phyloP scores from a whole-genome alignment of 106 monocot genomes.

The Xerophyta viscosa region DNA sequence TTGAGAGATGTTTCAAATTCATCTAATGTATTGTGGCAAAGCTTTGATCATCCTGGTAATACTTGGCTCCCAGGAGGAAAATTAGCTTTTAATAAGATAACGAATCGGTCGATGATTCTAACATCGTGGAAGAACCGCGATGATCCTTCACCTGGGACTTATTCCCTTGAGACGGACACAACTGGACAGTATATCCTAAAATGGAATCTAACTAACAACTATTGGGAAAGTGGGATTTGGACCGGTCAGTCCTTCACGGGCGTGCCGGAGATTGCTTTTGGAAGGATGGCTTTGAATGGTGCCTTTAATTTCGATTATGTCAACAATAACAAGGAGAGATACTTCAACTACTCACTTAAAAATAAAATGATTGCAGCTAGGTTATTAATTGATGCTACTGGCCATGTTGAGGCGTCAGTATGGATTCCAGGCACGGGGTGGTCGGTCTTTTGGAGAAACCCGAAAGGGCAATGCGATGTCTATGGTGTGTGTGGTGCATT shows the following conservation, averaged over 20 bases:
- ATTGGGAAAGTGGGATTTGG: constrained; percentile 22
- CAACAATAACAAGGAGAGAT: constrained; percentile 13
- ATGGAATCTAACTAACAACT: constrained; percentile 13
- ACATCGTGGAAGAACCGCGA: constrained; percentile 14
- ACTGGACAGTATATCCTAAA: constrained; percentile 17
- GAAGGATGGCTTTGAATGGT: not conserved
- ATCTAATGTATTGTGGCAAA: too few relatives aligned
- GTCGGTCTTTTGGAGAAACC: constrained; percentile 24
- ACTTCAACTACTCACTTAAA: constrained; percentile 29
- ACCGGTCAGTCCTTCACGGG: constrained; percentile 17
- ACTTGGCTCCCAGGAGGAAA: too few relatives aligned
- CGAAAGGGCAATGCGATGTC: constrained; percentile 29
- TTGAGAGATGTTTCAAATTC: too few relatives aligned
- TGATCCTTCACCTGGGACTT: constrained; percentile 20
- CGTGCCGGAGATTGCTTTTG: constrained; percentile 24
- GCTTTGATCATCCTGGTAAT: too few relatives aligned
- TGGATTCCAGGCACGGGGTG: constrained; percentile 25
- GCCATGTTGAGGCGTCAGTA: constrained; percentile 24
- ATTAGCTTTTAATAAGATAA: constrained; percentile 18
- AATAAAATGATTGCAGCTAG: constrained; percentile 18
- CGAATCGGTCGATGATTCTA: constrained; percentile 1
- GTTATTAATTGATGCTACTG: constrained; percentile 21
- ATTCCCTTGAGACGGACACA: constrained; percentile 14
- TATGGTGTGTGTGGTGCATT: constrained; percentile 37
- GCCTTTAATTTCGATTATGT: constrained; percentile 16